Conservation (phyloP, 768 basidiomycete species). For the Lyophyllum semitale region DNA sequence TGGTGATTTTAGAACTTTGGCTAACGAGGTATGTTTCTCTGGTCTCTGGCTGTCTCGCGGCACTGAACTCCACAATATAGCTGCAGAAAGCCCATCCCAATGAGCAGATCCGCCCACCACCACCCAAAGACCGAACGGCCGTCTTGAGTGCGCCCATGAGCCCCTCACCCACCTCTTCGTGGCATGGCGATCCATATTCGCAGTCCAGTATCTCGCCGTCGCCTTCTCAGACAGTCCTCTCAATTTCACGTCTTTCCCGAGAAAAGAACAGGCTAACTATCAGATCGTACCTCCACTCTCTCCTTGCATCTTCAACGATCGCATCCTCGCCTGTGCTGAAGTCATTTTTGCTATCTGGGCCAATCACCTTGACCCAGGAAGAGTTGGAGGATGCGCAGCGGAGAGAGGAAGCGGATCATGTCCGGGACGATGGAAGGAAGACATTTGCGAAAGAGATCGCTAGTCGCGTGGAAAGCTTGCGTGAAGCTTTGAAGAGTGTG, state of each 20-base stretch:
- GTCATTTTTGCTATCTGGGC: slow-evolving; percentile 81
- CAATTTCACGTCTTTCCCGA: slow-evolving; percentile 62
- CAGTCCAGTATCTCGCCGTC: slow-evolving; percentile 12
- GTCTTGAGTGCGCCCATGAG: slow-evolving; percentile 53
- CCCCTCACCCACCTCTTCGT: slow-evolving; percentile 27
- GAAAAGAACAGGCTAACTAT: slow-evolving; percentile 97
- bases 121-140: slow-evolving; percentile 84
- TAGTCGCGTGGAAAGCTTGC: slow-evolving; percentile 79
- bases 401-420: slow-evolving; percentile 86
- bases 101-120: slow-evolving; percentile 78
- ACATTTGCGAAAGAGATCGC: slow-evolving; percentile 88
- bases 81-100: slow-evolving; percentile 86
- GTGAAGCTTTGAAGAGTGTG: slow-evolving; percentile 82
- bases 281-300: slow-evolving; percentile 84
- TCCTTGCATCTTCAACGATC: slow-evolving; percentile 72
- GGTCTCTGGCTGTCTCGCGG: neutral
- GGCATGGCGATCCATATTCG: slow-evolving; percentile 2
- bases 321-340: slow-evolving; percentile 84
- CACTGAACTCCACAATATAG: slow-evolving; percentile 38
- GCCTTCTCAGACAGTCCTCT: slow-evolving; percentile 21
- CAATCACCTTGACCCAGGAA: slow-evolving; percentile 64
- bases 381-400: slow-evolving; percentile 78
- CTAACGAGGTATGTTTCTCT: slow-evolving; percentile 63
- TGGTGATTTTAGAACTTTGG: slow-evolving; percentile 91
- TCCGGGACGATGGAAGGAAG: slow-evolving; percentile 85